Percentiles rank a stretch among this genome's conserved stretches.
Conservation (phyloP, 495 filamentous ascomycete genomes). For the Xylaria scruposa region DNA sequence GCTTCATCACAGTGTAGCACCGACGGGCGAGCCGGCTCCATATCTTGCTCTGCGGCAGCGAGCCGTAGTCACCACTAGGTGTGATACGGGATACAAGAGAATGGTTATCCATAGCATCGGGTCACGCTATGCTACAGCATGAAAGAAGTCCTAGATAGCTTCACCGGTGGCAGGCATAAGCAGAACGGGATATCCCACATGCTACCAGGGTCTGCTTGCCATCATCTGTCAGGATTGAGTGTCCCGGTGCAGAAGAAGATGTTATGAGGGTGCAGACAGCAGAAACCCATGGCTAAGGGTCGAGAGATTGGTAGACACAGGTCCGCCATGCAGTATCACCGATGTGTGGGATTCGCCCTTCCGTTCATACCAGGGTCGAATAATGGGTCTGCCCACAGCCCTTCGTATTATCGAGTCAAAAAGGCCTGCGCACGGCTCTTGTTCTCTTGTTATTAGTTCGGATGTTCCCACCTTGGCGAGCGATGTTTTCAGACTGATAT, state of each 20-base stretch:
- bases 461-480: conserved; percentile 2
- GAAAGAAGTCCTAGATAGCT: conserved; percentile 1
- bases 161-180: conserved; percentile 6
- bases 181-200: not conserved
- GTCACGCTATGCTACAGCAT: conserved; percentile 14
- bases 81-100: conserved; percentile 3
- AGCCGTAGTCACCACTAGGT: not conserved
- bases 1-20: conserved; percentile 9
- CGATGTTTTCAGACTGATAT: not conserved
- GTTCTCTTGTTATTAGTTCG: not conserved
- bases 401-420: not conserved
- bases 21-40: not conserved
- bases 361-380: not conserved
- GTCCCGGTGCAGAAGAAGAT: not conserved
- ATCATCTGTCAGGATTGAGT: not conserved
- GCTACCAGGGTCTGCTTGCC: not conserved
- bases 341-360: conserved; percentile 8
- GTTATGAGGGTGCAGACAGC: not conserved
- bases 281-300: conserved; percentile 6
- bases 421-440: not conserved
- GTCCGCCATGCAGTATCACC: conserved; percentile 19
- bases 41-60: not conserved
- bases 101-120: conserved; percentile 18
- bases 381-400: not conserved
- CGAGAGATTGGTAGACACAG: conserved; percentile 10